Evolutionary conservation across 805 yeast genomes (phyloP), one percentile per base, ranked within the genome.

Genomic region (Sugiyamaella mastotermitis): DNA sequence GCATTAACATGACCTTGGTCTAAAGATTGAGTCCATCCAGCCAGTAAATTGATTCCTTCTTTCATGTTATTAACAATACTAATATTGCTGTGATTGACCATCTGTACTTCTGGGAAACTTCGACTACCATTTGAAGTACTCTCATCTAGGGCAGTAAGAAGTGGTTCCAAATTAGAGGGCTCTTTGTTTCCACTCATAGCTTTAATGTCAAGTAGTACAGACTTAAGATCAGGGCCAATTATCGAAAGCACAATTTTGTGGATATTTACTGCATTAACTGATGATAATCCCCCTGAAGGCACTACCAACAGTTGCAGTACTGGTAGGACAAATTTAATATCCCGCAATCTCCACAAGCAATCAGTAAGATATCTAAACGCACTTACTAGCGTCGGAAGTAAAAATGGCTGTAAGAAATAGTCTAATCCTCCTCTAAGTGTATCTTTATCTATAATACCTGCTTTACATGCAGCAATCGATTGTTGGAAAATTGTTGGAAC

Each of bases 391-490:
- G 80, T 71, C 5, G 72, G 65, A 1, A 83, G 65, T 47, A 90
- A 65, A 46, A 84, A 83, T 2, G 85, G 82, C 51, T 88, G 95
- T 31, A 83, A 66, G 48, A 90, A 82, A 52, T 88, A 86, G 52
- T 88, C 97, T 24, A 90, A 65, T 0, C 96, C 97, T 40, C 83
- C 83, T 33, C 69, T 70, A 28, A 86, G 64, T 3, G 76, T 71
- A 3, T 78, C 79, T 7, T 70, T 56, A 46, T 77, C 80, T 3
- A 84, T 66, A 10, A 74, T 60, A 1, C 73, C 75, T 17, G 69
- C 58, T 16, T 71, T 69, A 35, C 75, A 66, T 1, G 94, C 83
- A 11, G 69, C 55, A 9, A 84, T 65, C 0, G 85, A 80, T 53
- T 85, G 88, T 44, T 77, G 78, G 51, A 85, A 76, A 19, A 90